Evolutionary conservation across 352 stramenopile species (phyloP).

Genomic region (Phytophthora sp.): DNA sequence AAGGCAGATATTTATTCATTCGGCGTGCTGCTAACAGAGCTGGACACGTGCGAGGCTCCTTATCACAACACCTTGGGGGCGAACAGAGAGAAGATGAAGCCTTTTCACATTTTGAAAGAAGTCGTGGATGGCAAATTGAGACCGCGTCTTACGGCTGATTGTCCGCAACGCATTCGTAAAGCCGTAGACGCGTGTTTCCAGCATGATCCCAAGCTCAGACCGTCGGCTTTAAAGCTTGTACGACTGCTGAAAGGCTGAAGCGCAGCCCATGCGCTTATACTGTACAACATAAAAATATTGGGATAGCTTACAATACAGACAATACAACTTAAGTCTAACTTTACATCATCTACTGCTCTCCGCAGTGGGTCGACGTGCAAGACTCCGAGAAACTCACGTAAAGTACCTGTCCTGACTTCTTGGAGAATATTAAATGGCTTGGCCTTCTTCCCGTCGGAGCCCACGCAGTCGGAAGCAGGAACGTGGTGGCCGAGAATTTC

Average conservation of each 20-base stretch:
- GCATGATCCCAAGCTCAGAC: constrained; percentile 45
- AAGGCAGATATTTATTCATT: constrained; percentile 83
- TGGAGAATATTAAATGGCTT: constrained; percentile 58
- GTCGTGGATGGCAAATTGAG: constrained; percentile 28
- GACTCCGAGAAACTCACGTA: constrained; percentile 46
- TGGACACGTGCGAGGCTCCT: constrained; percentile 50
- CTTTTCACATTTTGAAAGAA: constrained; percentile 29
- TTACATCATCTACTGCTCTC: neutral
- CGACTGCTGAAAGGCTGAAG: constrained; percentile 46
- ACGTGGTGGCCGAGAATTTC: neutral
- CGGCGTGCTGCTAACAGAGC: constrained; percentile 57
- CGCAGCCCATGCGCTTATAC: constrained; percentile 21
- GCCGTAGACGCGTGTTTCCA: constrained; percentile 53
- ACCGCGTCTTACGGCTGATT: constrained; percentile 46
- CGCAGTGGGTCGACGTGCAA: constrained; percentile 31
- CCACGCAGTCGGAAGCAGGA: constrained; percentile 16
- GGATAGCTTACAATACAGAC: constrained; percentile 21
- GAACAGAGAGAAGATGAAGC: constrained; percentile 44
- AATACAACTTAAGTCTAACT: constrained; percentile 11
- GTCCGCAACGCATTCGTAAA: constrained; percentile 44
- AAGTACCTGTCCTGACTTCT: constrained; percentile 46
- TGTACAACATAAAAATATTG: constrained; percentile 16
- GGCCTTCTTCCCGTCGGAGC: constrained; percentile 20
- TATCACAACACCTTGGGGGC: constrained; percentile 30
- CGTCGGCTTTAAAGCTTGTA: constrained; percentile 46